Base-by-base conservation (phyloP, 176 grass and related monocot genomes). In the Guadua angustifolia region DNA sequence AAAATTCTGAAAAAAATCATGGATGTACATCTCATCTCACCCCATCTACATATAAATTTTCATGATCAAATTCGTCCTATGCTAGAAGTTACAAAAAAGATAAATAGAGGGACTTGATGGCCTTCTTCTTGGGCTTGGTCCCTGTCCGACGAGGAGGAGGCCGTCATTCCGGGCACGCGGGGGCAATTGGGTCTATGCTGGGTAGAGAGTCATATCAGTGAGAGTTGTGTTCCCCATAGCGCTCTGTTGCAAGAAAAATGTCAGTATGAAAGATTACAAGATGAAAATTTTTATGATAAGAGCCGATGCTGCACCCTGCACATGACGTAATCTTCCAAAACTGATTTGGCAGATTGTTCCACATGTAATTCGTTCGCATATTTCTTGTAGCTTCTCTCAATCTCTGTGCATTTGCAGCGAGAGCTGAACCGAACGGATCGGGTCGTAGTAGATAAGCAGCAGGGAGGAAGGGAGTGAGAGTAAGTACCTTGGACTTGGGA, bases 51-150 rank as follows among this genome's bases (percentile, higher is more conserved):
- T n/a, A n/a, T n/a, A n/a, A n/a, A n/a, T n/a, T n/a, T n/a, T n/a
- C n/a, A n/a, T n/a, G n/a, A n/a, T n/a, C n/a, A n/a, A n/a, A n/a
- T n/a, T n/a, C n/a, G n/a, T n/a, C n/a, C n/a, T n/a, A n/a, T n/a
- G n/a, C n/a, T n/a, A n/a, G n/a, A n/a, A n/a, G n/a, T n/a, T n/a
- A n/a, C n/a, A n/a, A n/a, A n/a, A n/a, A n/a, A n/a, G n/a, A n/a
- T n/a, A n/a, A n/a, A n/a, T n/a, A n/a, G 6, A 93, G 83, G 0
- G 96, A 98, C 39, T 94, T 98, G 89, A 98, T 98, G 46, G 95
- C 84, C 85, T 95, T 98, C 83, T 94, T 98, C 77, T 83, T 95
- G 68, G 52, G 84, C 82, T 92, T 93, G 38, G 65, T 12, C 4
- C 73, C 86, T 89, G 46, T 86, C 87, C 7, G 85, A 57, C 26